A percentile compares a stretch with the other conserved stretches of the same genome.
phyloP scores from a whole-genome alignment of 129 eudicot species.

The Centaurea solstitialis region DNA sequence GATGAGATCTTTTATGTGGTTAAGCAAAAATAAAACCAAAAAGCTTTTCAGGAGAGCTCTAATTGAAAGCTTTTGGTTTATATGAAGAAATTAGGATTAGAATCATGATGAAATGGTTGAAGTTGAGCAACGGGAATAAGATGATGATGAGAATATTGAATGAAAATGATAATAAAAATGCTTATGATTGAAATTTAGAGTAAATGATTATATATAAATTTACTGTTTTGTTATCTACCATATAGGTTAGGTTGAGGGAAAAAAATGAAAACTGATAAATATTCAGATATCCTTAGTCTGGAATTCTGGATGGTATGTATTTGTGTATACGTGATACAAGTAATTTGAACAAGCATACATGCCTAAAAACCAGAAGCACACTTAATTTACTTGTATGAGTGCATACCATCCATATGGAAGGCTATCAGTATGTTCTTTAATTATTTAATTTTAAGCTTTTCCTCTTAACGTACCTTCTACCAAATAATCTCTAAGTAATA shows the following conservation, averaged over 20 bases:
- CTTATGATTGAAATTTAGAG: not conserved
- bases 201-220: no score
- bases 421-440: no score
- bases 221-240: not conserved
- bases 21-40: not conserved
- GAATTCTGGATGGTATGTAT: no score
- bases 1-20: not conserved
- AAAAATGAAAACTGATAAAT: no score
- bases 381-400: no score
- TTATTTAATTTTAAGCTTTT: no score
- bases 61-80: not conserved
- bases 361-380: no score
- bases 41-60: not conserved
- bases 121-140: not conserved
- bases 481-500: not conserved
- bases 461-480: not conserved
- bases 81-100: not conserved
- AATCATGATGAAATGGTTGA: not conserved
- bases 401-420: no score
- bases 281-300: no score
- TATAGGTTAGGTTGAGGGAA: no score
- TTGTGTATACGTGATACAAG: no score
- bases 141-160: not conserved
- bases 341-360: no score
- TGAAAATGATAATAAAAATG: not conserved